Conservation (phyloP, 495 filamentous ascomycete species). For the Penicillium roqueforti region DNA sequence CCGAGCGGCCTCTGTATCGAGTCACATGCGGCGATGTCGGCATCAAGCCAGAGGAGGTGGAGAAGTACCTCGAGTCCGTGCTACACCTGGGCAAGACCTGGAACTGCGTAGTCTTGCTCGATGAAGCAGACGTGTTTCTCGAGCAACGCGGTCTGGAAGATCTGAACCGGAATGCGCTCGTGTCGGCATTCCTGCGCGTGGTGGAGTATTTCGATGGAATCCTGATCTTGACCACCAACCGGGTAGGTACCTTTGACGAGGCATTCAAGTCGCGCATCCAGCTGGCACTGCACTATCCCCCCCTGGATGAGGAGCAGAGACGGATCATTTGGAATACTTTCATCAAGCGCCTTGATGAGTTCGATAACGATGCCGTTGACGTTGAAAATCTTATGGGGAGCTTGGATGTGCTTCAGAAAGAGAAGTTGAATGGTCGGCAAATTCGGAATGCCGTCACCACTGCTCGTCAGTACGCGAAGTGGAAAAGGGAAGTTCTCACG, state of each 20-base stretch:
- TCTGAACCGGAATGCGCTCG: slow-evolving; percentile 46
- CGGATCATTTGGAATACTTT: slow-evolving; percentile 39
- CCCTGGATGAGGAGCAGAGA: slow-evolving; percentile 15
- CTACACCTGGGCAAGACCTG: slow-evolving; percentile 40
- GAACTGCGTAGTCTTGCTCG: slow-evolving; percentile 50
- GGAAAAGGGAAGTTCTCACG: slow-evolving; percentile 11
- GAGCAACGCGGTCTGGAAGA: slow-evolving; percentile 38
- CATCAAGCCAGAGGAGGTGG: slow-evolving; percentile 32
- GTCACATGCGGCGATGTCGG: slow-evolving; percentile 40
- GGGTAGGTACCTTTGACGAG: slow-evolving; percentile 47
- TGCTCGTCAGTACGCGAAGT: slow-evolving; percentile 18
- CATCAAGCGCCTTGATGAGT: slow-evolving; percentile 16
- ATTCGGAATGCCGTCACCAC: slow-evolving; percentile 29
- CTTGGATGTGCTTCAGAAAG: slow-evolving; percentile 16
- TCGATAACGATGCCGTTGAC: not conserved
- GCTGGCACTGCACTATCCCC: slow-evolving; percentile 37
- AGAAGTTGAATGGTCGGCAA: slow-evolving; percentile 37
- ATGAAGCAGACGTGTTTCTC: slow-evolving; percentile 57
- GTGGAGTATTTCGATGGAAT: slow-evolving; percentile 55
- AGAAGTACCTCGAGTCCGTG: slow-evolving; percentile 36
- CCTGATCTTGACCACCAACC: slow-evolving; percentile 33
- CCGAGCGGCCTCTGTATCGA: slow-evolving; percentile 22
- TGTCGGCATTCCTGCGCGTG: slow-evolving; percentile 50
- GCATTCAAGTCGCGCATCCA: slow-evolving; percentile 51
- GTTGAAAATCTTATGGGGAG: slow-evolving; percentile 10